Evolutionary conservation across 2,329 filamentous ascomycete species (phyloP).

Genomic region (Alternaria postmessia): DNA sequence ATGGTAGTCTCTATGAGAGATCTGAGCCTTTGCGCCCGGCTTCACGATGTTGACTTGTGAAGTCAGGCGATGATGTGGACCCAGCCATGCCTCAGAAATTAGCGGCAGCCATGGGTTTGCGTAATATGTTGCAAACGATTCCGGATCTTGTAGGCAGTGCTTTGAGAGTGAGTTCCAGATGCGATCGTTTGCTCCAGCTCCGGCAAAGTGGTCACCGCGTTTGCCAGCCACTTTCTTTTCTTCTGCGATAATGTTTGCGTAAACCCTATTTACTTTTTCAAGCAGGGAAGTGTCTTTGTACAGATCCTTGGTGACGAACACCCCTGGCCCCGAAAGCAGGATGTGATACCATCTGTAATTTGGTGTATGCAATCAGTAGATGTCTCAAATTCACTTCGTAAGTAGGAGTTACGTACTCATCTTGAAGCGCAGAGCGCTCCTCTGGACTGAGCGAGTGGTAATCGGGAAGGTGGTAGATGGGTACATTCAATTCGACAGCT

Average conservation of each 20-base stretch:
- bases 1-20: conserved; percentile 69
- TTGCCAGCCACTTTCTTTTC: conserved; percentile 56
- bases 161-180: conserved; percentile 74
- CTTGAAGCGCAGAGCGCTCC: conserved; percentile 58
- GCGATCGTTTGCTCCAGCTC: conserved; percentile 63
- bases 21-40: conserved; percentile 66
- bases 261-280: conserved; percentile 34
- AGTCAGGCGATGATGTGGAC: conserved; percentile 67
- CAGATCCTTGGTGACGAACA: conserved; percentile 61
- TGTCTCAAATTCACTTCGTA: background rate
- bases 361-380: background rate
- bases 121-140: conserved; percentile 66
- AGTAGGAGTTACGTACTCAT: conserved; percentile 54
- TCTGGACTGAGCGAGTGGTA: conserved; percentile 46
- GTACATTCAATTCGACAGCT: conserved; percentile 60
- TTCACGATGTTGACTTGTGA: conserved; percentile 70
- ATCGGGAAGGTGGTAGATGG: conserved; percentile 61
- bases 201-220: conserved; percentile 69
- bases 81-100: conserved; percentile 65
- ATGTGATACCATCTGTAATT: conserved; percentile 60
- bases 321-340: conserved; percentile 65
- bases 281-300: conserved; percentile 46
- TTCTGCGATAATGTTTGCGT: conserved; percentile 50
- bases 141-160: conserved; percentile 62
- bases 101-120: conserved; percentile 66